Evolutionary conservation across 352 stramenopile genomes (phyloP).

Genomic region (Phytophthora pluvialis): DNA sequence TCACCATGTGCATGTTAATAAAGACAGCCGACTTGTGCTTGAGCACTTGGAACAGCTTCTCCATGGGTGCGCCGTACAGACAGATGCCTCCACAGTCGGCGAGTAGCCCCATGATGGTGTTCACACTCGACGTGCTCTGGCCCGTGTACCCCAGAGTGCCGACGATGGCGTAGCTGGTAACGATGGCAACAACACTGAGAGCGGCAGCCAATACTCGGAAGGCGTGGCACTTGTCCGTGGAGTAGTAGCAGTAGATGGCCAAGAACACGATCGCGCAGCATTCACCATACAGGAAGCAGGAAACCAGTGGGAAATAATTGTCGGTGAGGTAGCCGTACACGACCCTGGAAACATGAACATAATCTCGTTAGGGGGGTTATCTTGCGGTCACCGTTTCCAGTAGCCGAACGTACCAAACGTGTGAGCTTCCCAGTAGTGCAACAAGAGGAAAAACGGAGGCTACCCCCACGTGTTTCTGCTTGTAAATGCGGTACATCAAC

Average conservation of each 20-base stretch:
- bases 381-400: too few relatives aligned
- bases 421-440: constrained; percentile 41
- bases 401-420: constrained; percentile 27
- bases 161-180: constrained; percentile 45
- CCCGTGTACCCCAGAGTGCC: constrained; percentile 33
- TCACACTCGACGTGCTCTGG: constrained; percentile 32
- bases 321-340: constrained; percentile 47
- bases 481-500: constrained; percentile 43
- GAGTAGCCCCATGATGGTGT: constrained; percentile 35
- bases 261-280: constrained; percentile 44
- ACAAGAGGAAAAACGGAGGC: constrained; percentile 44
- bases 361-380: background rate
- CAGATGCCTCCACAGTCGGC: constrained; percentile 23
- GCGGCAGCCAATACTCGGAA: constrained; percentile 22
- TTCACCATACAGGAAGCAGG: constrained; percentile 42
- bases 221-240: constrained; percentile 31
- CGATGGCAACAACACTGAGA: constrained; percentile 15
- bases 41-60: constrained; percentile 49
- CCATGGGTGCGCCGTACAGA: constrained; percentile 50
- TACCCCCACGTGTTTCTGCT: constrained; percentile 37
- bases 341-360: constrained; percentile 26
- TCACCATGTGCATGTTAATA: constrained; percentile 54
- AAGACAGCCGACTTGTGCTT: constrained; percentile 41
- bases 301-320: constrained; percentile 48
- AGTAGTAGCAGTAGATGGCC: constrained; percentile 50